A percentile compares a stretch with the other conserved stretches of the same genome.
These are phyloP conservation scores for Takakia lepidozioides DNA, from an alignment of 225 moss, liverwort and hornwort genomes.

Conservation along the genomic window DNA sequence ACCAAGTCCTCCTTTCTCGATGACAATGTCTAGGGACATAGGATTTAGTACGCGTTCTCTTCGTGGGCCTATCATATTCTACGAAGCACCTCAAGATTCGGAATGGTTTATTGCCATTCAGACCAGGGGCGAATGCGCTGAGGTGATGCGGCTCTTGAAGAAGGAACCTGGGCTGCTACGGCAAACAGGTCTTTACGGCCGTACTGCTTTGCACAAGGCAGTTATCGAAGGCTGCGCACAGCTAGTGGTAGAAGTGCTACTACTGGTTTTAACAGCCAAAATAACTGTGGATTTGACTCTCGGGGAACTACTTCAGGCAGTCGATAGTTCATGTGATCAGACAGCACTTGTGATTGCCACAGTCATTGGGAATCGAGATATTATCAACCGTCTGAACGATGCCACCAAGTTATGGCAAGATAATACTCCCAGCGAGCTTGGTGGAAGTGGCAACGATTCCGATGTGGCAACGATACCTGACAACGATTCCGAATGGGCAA, in stretches of 20 bases:
- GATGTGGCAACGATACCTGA: no score
- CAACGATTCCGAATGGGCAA: neutral
- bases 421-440: neutral
- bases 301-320: slow-evolving; percentile 14
- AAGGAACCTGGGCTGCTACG: neutral
- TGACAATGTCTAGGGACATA: no score
- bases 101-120: no score
- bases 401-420: neutral
- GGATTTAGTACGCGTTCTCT: no score
- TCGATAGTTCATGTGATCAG: slow-evolving; percentile 20
- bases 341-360: slow-evolving; percentile 18
- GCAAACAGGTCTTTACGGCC: slow-evolving; percentile 5
- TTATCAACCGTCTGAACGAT: slow-evolving; percentile 7
- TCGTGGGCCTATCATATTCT: no score
- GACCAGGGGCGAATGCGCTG: slow-evolving; percentile 3
- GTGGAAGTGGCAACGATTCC: neutral
- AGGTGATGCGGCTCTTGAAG: slow-evolving; percentile 5
- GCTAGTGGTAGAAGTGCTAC: slow-evolving; percentile 15
- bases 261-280: neutral
- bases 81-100: no score
- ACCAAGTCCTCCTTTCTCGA: no score
- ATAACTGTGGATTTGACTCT: neutral
- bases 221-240: slow-evolving; percentile 24
- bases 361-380: slow-evolving; percentile 18
- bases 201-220: slow-evolving; percentile 27